phyloP scores from a whole-genome alignment of 2,329 filamentous ascomycete species.

The Alternaria panax region DNA sequence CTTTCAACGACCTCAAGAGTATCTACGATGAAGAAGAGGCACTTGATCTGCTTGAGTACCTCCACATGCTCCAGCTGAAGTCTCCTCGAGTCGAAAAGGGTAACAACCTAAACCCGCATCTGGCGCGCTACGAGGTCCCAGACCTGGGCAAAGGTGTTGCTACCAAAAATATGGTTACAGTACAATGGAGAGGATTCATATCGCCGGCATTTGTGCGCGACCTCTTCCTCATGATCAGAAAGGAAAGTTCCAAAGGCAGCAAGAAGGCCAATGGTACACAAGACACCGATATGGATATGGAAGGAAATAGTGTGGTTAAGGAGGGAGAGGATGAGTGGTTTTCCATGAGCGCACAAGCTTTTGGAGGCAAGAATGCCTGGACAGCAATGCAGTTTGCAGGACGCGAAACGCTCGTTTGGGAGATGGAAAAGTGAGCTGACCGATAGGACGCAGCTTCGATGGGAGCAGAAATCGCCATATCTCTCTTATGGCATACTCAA shows the following conservation, averaged over 20 bases:
- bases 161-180: slow-evolving; percentile 39
- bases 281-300: slow-evolving; percentile 20
- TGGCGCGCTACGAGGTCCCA: slow-evolving; percentile 72
- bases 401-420: slow-evolving; percentile 46
- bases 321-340: slow-evolving; percentile 37
- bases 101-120: slow-evolving; percentile 71
- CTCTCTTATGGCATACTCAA: not conserved
- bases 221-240: slow-evolving; percentile 37
- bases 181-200: slow-evolving; percentile 56
- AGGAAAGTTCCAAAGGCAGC: slow-evolving; percentile 26
- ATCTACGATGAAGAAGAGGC: slow-evolving; percentile 67
- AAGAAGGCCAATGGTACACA: slow-evolving; percentile 13
- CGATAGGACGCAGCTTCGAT: not conserved
- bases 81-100: slow-evolving; percentile 67
- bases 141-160: slow-evolving; percentile 36
- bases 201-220: slow-evolving; percentile 44
- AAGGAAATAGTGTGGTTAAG: slow-evolving; percentile 4
- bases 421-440: slow-evolving; percentile 29
- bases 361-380: slow-evolving; percentile 36
- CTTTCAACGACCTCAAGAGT: slow-evolving; percentile 35
- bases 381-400: slow-evolving; percentile 45
- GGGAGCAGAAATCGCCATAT: not conserved
- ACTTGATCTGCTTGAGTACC: slow-evolving; percentile 74
- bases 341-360: slow-evolving; percentile 40
- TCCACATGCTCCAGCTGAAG: slow-evolving; percentile 70